A percentile compares a stretch with the other conserved stretches of the same genome.
These are phyloP conservation scores for Trichosanthes cucumerina DNA, from an alignment of 306 rosid species.

Conservation along the genomic window DNA sequence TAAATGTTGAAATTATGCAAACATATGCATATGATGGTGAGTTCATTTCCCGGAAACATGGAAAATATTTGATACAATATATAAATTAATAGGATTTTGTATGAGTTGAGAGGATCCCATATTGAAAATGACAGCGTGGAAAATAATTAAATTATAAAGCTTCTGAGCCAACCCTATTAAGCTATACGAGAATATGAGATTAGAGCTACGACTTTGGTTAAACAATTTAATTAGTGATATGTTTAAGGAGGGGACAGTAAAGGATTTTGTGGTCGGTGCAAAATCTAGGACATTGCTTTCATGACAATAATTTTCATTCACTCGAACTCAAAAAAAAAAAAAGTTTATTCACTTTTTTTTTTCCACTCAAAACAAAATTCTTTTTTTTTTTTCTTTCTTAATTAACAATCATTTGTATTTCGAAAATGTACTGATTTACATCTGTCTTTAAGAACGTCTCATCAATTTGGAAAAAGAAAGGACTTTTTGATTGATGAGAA, in stretches of 20 bases:
- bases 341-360: too few species aligned
- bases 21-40: background rate
- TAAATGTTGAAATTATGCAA: background rate
- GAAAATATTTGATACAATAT: background rate
- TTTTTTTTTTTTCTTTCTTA: background rate
- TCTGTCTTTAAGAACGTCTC: background rate
- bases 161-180: background rate
- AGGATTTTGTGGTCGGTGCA: constrained; percentile 16
- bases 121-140: background rate
- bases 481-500: background rate
- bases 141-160: background rate
- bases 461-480: background rate
- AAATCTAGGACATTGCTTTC: constrained; percentile 14
- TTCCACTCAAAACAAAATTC: too few species aligned
- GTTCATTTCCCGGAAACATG: constrained; percentile 11
- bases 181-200: background rate
- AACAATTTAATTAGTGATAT: background rate
- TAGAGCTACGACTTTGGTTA: background rate
- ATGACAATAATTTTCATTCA: background rate
- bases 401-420: background rate
- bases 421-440: background rate
- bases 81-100: background rate
- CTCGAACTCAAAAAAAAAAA: background rate
- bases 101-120: background rate
- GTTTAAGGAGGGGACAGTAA: background rate